These are phyloP conservation scores for Entophlyctis luteolus DNA, from an alignment of 192 early-diverging fungal genomes.

Conservation along the genomic window DNA sequence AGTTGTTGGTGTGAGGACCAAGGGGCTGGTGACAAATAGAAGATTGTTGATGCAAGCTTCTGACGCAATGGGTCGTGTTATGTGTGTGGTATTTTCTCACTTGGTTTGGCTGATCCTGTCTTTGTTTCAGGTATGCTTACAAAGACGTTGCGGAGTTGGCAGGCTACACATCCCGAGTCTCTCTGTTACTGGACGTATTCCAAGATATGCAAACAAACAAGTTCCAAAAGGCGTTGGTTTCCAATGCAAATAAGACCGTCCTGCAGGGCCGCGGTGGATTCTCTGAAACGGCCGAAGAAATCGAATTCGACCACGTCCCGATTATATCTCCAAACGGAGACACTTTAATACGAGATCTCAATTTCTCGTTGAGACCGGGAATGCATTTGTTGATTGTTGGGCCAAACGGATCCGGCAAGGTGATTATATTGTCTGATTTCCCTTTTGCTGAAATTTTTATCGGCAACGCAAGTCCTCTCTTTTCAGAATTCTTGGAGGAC, in stretches of 20 bases:
- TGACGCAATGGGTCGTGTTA: conserved; percentile 93
- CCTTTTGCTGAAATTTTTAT: conserved; percentile 2
- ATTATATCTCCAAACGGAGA: conserved; percentile 52
- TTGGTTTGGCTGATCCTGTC: background rate
- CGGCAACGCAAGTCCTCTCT: conserved; percentile 61
- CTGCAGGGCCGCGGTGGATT: conserved; percentile 24
- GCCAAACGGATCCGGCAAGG: conserved; percentile 78
- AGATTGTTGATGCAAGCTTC: conserved; percentile 81
- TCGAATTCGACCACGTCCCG: conserved; percentile 40
- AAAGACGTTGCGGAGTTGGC: conserved; percentile 89
- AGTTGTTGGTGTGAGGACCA: conserved; percentile 60
- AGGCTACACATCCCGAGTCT: conserved; percentile 84
- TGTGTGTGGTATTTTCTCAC: conserved; percentile 39
- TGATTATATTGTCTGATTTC: conserved; percentile 10
- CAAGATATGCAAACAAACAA: conserved; percentile 54
- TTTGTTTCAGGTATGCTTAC: conserved; percentile 69
- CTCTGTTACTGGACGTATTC: conserved; percentile 77
- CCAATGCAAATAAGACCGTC: conserved; percentile 30
- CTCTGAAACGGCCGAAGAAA: conserved; percentile 8
- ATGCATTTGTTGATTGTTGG: conserved; percentile 90
- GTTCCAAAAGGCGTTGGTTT: conserved; percentile 37
- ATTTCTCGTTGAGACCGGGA: conserved; percentile 84
- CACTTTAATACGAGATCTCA: conserved; percentile 65
- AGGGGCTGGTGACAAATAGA: conserved; percentile 88
- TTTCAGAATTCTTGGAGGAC: conserved; percentile 91